Evolutionary conservation across 129 eudicot species (phyloP).

Genomic region (Centrapalus pauciflorus): DNA sequence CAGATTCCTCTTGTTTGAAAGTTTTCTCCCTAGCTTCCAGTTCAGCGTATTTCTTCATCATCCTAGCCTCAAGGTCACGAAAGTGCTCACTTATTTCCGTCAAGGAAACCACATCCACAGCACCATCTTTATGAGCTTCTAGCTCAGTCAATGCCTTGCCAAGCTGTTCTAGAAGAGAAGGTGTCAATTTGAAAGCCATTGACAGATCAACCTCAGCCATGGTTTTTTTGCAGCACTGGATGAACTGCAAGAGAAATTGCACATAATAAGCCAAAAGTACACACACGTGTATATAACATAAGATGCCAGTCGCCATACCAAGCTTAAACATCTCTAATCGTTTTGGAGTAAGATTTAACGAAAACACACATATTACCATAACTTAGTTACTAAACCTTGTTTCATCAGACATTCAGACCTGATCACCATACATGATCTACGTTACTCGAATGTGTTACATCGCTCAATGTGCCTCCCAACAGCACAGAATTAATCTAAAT

Average conservation of each 20-base stretch:
- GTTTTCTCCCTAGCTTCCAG: constrained; percentile 41
- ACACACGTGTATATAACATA: too few relatives aligned
- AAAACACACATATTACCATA: too few relatives aligned
- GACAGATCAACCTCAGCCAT: constrained; percentile 37
- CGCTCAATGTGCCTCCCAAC: too few relatives aligned
- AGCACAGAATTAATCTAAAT: too few relatives aligned
- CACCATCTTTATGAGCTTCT: constrained; percentile 29
- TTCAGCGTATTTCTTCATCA: constrained; percentile 35
- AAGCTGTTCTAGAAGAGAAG: constrained; percentile 43
- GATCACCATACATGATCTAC: too few relatives aligned
- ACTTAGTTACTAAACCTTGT: too few relatives aligned
- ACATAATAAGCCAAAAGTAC: constrained; percentile 3
- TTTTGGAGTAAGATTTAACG: too few relatives aligned
- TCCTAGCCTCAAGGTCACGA: constrained; percentile 30
- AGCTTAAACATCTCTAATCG: too few relatives aligned
- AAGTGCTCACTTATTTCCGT: constrained; percentile 44
- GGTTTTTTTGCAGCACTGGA: constrained; percentile 4
- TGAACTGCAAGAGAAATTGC: constrained; percentile 24
- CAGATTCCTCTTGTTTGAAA: constrained; percentile 38
- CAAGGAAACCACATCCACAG: constrained; percentile 26
- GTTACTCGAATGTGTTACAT: too few relatives aligned
- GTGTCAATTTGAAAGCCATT: constrained; percentile 13
- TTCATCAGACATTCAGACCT: too few relatives aligned
- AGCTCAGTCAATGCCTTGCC: constrained; percentile 38
- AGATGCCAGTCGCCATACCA: too few relatives aligned